phyloP scores from a whole-genome alignment of 345 rosid species.

The Sonneratia caseolaris region DNA sequence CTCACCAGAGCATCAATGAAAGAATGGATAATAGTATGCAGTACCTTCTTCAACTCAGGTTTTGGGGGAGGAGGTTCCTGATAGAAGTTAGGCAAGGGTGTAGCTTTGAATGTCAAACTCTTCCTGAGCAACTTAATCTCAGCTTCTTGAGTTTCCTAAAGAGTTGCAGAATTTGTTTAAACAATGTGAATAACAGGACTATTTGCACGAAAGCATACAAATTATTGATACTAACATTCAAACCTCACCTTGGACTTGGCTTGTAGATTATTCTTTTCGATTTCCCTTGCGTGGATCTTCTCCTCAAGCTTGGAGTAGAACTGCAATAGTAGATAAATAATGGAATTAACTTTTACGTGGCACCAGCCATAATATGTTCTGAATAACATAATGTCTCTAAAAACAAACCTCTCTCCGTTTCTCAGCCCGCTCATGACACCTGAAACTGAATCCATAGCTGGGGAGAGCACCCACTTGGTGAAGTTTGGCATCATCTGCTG shows the following conservation, averaged over 20 bases:
- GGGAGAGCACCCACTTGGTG: slow-evolving; percentile 70
- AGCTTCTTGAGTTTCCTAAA: slow-evolving; percentile 92
- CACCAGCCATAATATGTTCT: background rate
- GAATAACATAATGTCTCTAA: background rate
- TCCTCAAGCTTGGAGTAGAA: slow-evolving; percentile 94
- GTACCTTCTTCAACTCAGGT: slow-evolving; percentile 82
- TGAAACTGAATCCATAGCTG: slow-evolving; percentile 92
- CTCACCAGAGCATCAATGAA: no score
- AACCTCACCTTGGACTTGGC: slow-evolving; percentile 82
- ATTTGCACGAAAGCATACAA: background rate
- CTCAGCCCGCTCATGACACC: slow-evolving; percentile 95
- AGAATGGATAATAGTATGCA: slow-evolving; percentile 3
- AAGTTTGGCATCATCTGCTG: slow-evolving; percentile 54
- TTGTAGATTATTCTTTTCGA: slow-evolving; percentile 62
- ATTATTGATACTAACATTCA: background rate
- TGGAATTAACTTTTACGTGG: background rate
- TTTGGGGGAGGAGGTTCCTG: slow-evolving; percentile 91
- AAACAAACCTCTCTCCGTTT: slow-evolving; percentile 85
- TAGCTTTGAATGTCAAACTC: slow-evolving; percentile 89
- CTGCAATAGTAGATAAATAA: slow-evolving; percentile 30
- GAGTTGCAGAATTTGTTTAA: slow-evolving; percentile 8
- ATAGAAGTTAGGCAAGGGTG: slow-evolving; percentile 97
- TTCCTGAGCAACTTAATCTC: slow-evolving; percentile 86
- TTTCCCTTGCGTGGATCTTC: slow-evolving; percentile 91
- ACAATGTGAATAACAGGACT: background rate